Base-by-base conservation (phyloP, 176 grass and related monocot species). In the Alopecurus myosuroides region DNA sequence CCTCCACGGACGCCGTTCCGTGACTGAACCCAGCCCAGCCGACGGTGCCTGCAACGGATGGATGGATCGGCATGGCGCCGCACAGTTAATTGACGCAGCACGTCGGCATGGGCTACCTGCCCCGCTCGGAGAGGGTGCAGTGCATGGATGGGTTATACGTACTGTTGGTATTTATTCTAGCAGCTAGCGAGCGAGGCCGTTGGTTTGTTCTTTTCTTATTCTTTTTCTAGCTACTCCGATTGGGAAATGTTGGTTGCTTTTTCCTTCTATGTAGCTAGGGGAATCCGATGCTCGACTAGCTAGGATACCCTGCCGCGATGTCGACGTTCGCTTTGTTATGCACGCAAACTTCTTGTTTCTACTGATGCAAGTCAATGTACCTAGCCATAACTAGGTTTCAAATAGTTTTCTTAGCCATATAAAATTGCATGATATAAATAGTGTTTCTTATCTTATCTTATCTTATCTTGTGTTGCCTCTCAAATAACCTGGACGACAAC, bases 261-360 rank as follows among this genome's bases (percentile, higher is more conserved):
- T 71, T 17, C 5, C 9, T 11, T 9, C 3, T 44, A 1, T 44
- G 2, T 44, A 44, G 41, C 10, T 44, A 8, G 49, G 62, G 79
- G 88, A 83, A 86, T 90, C 84, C 79, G 39, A 86, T 82, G 83
- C 64, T 28, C 37, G 41, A 28, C 29, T 39, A 60, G 56, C 10
- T 61, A 78, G 76, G 77, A 80, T 53, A 33, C 31, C 48, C 68
- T 48, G 68, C 44, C 33, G 44, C 46, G 56, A 67, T 84, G 75
- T 66, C 81, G 29, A 52, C 19, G 50, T 20, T 8, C 50, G 50
- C 18, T 7, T 22, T 50, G 48, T 17, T 6, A 6, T 15, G 10
- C 17, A 18, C 5, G 48, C 15, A 17, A 50, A 49, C 3, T 46
- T 11, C 46, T 17, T 11, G 9, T 4, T 49, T 11, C 14, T 49